Conservation (phyloP, 75 land plant species). For the Selaginella tamariscina region DNA sequence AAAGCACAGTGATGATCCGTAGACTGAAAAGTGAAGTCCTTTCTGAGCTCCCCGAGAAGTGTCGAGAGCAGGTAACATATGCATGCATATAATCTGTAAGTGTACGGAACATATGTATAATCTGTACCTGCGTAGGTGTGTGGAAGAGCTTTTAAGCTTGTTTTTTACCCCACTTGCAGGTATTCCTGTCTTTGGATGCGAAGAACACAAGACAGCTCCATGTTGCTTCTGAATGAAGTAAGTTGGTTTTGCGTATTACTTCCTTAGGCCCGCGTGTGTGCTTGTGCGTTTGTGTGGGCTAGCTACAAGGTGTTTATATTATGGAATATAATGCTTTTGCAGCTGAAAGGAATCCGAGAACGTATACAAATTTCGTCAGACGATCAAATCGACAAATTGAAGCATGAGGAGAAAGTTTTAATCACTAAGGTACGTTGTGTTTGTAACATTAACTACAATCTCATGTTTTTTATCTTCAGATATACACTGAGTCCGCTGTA, state of each 20-base stretch:
- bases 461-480: slow-evolving; percentile 25
- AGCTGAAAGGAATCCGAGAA: not conserved
- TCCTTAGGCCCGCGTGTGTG: too few relatives aligned
- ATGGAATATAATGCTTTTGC: too few relatives aligned
- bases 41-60: slow-evolving; percentile 70
- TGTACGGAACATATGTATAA: not conserved
- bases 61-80: slow-evolving; percentile 77
- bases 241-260: not conserved
- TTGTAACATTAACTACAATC: too few relatives aligned
- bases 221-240: slow-evolving; percentile 71
- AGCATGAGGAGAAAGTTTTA: slow-evolving; percentile 48
- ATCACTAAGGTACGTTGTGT: slow-evolving; percentile 51
- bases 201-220: slow-evolving; percentile 63
- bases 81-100: not conserved
- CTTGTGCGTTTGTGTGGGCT: too few relatives aligned
- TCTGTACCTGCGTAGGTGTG: not conserved
- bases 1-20: slow-evolving; percentile 86
- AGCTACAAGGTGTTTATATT: too few relatives aligned
- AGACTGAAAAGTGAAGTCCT: slow-evolving; percentile 92
- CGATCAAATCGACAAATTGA: slow-evolving; percentile 40
- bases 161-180: slow-evolving; percentile 28
- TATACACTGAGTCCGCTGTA: slow-evolving; percentile 82
- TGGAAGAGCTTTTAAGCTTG: not conserved
- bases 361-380: not conserved
- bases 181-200: slow-evolving; percentile 63